phyloP scores from a whole-genome alignment of 1,284 basidiomycete species.

The Kalmanozyma brasiliensis region DNA sequence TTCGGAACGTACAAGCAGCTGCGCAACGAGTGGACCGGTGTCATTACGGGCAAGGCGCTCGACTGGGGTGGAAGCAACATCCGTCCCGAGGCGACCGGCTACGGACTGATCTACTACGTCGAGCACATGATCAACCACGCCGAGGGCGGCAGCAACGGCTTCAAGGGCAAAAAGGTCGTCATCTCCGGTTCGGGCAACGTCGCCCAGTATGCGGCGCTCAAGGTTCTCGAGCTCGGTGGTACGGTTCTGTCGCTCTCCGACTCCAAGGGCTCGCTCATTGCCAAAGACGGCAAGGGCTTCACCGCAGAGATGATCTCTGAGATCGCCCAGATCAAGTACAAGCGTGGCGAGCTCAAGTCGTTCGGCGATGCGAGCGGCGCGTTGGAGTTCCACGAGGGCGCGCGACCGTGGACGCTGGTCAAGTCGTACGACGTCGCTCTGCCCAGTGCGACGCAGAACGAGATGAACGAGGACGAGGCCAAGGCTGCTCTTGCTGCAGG shows the following conservation, averaged over 20 bases:
- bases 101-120: conserved; percentile 82
- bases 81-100: conserved; percentile 71
- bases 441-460: conserved; percentile 82
- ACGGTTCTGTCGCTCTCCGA: conserved; percentile 81
- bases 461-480: conserved; percentile 78
- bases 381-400: conserved; percentile 67
- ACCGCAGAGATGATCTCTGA: conserved; percentile 68
- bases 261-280: conserved; percentile 79
- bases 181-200: conserved; percentile 79
- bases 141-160: conserved; percentile 65
- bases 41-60: conserved; percentile 81
- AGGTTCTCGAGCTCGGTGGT: conserved; percentile 81
- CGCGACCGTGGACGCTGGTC: conserved; percentile 80
- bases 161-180: conserved; percentile 75
- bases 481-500: conserved; percentile 78
- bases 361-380: conserved; percentile 41
- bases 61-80: conserved; percentile 73
- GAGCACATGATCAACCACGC: conserved; percentile 73
- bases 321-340: conserved; percentile 74
- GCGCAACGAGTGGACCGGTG: conserved; percentile 79
- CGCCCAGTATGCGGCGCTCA: conserved; percentile 81
- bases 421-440: conserved; percentile 76
- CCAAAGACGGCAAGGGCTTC: conserved; percentile 70
- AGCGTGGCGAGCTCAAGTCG: conserved; percentile 72
- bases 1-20: conserved; percentile 75